Conservation (phyloP, 1,284 basidiomycete genomes). For the Coriolopsis trogii region DNA sequence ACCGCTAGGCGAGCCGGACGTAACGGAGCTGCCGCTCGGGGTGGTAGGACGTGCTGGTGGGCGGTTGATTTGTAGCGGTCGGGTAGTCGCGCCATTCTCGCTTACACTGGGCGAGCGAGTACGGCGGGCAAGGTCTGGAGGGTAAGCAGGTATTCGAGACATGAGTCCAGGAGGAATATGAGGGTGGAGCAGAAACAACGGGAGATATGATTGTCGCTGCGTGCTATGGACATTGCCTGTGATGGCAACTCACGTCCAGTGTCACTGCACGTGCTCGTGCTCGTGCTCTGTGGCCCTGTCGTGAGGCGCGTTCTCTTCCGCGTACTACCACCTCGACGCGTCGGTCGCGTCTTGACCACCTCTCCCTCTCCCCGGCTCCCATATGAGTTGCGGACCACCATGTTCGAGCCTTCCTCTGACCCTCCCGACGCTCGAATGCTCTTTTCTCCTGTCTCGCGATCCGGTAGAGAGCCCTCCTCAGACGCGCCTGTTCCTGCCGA, state of each 20-base stretch:
- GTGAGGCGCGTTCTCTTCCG: conserved; percentile 5
- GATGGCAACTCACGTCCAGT: conserved; percentile 12
- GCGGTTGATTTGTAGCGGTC: conserved; percentile 56
- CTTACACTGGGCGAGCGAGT: conserved; percentile 25
- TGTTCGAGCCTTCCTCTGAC: conserved; percentile 12
- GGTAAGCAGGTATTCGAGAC: conserved; percentile 57
- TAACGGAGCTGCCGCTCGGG: conserved; percentile 33
- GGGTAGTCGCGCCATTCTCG: conserved; percentile 36
- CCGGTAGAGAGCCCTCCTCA: conserved; percentile 10
- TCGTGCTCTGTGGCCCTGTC: conserved; percentile 2
- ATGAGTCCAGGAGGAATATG: conserved; percentile 35
- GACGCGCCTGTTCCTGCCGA: conserved; percentile 15
- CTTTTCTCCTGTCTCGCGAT: conserved; percentile 8
- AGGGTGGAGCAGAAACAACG: not conserved
- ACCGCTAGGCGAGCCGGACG: conserved; percentile 30
- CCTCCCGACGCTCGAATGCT: conserved; percentile 7
- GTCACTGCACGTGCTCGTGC: not conserved
- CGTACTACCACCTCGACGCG: conserved; percentile 11
- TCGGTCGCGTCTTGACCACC: conserved; percentile 11
- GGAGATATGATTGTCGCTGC: conserved; percentile 16
- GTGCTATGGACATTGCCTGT: conserved; percentile 13
- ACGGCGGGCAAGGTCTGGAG: conserved; percentile 33
- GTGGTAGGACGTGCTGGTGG: conserved; percentile 36
- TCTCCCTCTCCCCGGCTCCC: not conserved
- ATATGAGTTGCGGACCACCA: not conserved